Evolutionary conservation across 2,329 filamentous ascomycete genomes (phyloP).

Genomic region (Xylaria polymorpha): DNA sequence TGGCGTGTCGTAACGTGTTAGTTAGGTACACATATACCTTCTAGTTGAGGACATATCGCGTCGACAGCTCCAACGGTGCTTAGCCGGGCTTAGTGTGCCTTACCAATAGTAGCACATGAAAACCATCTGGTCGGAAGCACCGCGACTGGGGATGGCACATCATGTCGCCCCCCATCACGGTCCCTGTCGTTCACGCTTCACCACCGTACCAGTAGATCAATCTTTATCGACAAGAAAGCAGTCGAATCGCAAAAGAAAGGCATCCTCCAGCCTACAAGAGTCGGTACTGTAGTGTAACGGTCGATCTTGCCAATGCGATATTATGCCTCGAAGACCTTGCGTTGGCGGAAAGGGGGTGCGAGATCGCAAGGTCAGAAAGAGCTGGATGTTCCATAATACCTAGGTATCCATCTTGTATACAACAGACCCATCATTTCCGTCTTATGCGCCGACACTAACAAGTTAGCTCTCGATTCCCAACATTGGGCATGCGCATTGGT

Average conservation of each 20-base stretch:
- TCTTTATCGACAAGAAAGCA: background rate
- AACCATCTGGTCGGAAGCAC: constrained; percentile 16
- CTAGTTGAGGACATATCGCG: constrained; percentile 2
- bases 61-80: constrained; percentile 7
- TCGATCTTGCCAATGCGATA: constrained; percentile 7
- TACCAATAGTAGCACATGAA: constrained; percentile 19
- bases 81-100: constrained; percentile 17
- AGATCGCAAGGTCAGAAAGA: background rate
- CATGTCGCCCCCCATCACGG: constrained; percentile 14
- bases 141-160: constrained; percentile 19
- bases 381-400: background rate
- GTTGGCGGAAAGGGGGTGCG: background rate
- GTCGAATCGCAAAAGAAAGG: constrained; percentile 1
- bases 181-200: constrained; percentile 4
- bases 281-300: background rate
- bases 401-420: background rate
- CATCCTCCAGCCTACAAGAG: background rate
- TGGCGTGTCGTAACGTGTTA: constrained; percentile 1
- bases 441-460: constrained; percentile 18
- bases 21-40: background rate
- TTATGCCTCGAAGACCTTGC: background rate
- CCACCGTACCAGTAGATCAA: constrained; percentile 4
- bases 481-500: constrained; percentile 3
- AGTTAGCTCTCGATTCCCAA: constrained; percentile 13
- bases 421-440: constrained; percentile 22